These are phyloP conservation scores for Huntiella savannae DNA, from an alignment of 2,329 filamentous ascomycete genomes.

Conservation along the genomic window DNA sequence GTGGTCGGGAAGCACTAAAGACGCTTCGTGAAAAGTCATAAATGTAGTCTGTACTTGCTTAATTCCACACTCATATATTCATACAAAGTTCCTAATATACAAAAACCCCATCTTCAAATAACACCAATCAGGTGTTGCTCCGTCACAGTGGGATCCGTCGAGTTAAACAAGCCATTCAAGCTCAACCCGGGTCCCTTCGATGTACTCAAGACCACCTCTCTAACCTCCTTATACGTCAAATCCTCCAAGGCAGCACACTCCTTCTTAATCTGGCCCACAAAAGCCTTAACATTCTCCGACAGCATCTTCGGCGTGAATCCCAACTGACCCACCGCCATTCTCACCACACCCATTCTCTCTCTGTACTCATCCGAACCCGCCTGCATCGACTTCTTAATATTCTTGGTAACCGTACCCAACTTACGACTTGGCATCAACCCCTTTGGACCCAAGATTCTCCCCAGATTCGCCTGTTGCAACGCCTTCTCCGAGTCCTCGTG, in stretches of 20 bases:
- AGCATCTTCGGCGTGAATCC: slow-evolving; percentile 76
- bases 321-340: slow-evolving; percentile 80
- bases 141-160: slow-evolving; percentile 36
- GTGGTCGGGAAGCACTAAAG: no score
- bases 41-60: background rate
- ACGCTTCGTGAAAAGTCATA: no score
- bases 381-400: slow-evolving; percentile 54
- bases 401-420: slow-evolving; percentile 70
- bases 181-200: slow-evolving; percentile 76
- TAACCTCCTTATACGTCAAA: slow-evolving; percentile 24
- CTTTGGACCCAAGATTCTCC: slow-evolving; percentile 65
- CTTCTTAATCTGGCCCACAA: slow-evolving; percentile 59
- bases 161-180: slow-evolving; percentile 59
- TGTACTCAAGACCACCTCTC: slow-evolving; percentile 62
- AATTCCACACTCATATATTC: no score
- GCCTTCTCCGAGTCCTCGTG: slow-evolving; percentile 60
- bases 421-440: slow-evolving; percentile 86
- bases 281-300: slow-evolving; percentile 61
- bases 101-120: slow-evolving; percentile 24
- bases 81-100: slow-evolving; percentile 3
- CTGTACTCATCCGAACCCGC: slow-evolving; percentile 73
- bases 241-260: slow-evolving; percentile 55
- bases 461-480: slow-evolving; percentile 64
- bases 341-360: slow-evolving; percentile 65
- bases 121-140: slow-evolving; percentile 32